phyloP scores from a whole-genome alignment of 1,284 basidiomycete genomes.

The Apiotrichum gracile region DNA sequence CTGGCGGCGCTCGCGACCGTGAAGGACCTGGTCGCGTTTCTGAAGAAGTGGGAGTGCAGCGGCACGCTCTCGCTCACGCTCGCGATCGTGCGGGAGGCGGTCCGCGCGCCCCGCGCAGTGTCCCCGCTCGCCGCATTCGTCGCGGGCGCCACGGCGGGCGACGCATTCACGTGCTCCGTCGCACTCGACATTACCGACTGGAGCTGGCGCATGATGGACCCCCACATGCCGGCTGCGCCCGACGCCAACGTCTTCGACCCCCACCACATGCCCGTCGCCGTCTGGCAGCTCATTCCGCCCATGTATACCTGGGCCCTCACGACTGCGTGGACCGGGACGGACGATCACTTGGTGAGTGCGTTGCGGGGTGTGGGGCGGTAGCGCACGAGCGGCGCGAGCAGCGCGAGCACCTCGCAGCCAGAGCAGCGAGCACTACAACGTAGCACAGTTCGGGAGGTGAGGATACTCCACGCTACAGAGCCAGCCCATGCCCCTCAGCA shows the following conservation, averaged over 20 bases:
- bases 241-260: constrained; percentile 17
- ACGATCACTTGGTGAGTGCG: neutral
- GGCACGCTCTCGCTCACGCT: constrained; percentile 5
- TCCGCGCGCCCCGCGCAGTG: constrained; percentile 5
- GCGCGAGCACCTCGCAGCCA: neutral
- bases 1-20: constrained; percentile 3
- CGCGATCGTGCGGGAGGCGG: constrained; percentile 6
- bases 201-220: constrained; percentile 17
- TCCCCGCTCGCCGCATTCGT: constrained; percentile 9
- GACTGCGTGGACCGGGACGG: constrained; percentile 13
- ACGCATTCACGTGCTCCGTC: constrained; percentile 11
- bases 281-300: constrained; percentile 17
- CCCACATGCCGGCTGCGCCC: neutral
- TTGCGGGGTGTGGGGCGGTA: neutral
- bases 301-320: constrained; percentile 19
- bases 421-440: too few relatives aligned
- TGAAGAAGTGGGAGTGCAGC: constrained; percentile 8
- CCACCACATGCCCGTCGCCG: constrained; percentile 16
- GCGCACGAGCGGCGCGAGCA: neutral
- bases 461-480: too few relatives aligned
- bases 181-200: constrained; percentile 15
- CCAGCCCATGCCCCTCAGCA: too few relatives aligned
- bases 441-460: too few relatives aligned
- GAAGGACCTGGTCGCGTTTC: constrained; percentile 5
- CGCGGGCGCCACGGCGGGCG: constrained; percentile 11